Evolutionary conservation across 257 asterid genomes (phyloP).

Genomic region (Echites panduratus): DNA sequence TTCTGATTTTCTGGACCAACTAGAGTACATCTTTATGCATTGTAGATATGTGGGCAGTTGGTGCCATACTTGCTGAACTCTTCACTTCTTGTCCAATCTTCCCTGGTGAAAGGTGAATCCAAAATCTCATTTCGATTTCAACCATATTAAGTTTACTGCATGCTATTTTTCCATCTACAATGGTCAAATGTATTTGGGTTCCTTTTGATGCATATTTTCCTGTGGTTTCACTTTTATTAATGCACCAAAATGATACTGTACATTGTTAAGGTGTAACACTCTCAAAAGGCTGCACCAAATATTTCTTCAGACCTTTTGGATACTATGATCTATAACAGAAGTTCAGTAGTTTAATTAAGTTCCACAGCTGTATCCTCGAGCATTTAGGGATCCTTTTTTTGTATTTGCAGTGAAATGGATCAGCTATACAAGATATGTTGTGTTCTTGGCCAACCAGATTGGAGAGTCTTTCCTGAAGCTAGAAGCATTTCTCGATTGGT

Average conservation of each 20-base stretch:
- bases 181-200: neutral
- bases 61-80: slow-evolving; percentile 94
- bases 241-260: neutral
- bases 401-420: slow-evolving; percentile 72
- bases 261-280: neutral
- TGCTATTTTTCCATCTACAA: neutral
- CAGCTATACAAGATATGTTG: slow-evolving; percentile 90
- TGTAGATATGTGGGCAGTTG: slow-evolving; percentile 99
- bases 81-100: slow-evolving; percentile 78
- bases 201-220: neutral
- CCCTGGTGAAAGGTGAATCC: slow-evolving; percentile 90
- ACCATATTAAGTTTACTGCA: neutral
- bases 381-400: neutral
- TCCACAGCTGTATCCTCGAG: neutral
- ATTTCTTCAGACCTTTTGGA: neutral
- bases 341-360: neutral
- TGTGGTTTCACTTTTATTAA: neutral
- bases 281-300: neutral
- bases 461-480: slow-evolving; percentile 74
- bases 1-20: neutral
- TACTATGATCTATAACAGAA: neutral
- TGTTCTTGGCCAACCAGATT: slow-evolving; percentile 80
- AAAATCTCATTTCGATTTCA: slow-evolving; percentile 17
- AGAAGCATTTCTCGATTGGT: slow-evolving; percentile 55
- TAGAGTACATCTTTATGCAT: slow-evolving; percentile 15